Conservation (phyloP, 2,329 filamentous ascomycete species). For the Pseudopithomyces maydicus region DNA sequence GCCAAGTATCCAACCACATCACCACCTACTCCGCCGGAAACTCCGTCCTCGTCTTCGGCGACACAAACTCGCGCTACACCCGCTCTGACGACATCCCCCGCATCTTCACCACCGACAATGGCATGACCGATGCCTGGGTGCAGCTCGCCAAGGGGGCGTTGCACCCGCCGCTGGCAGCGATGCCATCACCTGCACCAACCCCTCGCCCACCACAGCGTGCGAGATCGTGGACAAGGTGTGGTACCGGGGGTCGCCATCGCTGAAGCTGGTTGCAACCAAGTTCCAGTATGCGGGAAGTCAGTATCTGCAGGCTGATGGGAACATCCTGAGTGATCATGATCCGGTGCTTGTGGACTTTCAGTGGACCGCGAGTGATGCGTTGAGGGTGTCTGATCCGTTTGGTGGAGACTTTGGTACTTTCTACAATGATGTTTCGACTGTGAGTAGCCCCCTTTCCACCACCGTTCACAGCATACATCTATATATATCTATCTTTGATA, state of each 20-base stretch:
- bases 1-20: slow-evolving; percentile 65
- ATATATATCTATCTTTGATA: no score
- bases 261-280: slow-evolving; percentile 54
- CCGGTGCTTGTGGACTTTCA: slow-evolving; percentile 63
- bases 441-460: no score
- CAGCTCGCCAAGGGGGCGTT: slow-evolving; percentile 47
- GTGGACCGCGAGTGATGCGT: slow-evolving; percentile 34
- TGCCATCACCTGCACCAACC: slow-evolving; percentile 59
- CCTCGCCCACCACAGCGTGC: slow-evolving; percentile 57
- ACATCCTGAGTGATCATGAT: slow-evolving; percentile 68
- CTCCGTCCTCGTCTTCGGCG: slow-evolving; percentile 67
- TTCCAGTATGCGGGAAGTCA: slow-evolving; percentile 62
- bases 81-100: slow-evolving; percentile 59
- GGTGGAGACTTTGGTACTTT: slow-evolving; percentile 58
- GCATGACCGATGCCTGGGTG: slow-evolving; percentile 65
- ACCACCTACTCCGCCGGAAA: slow-evolving; percentile 62
- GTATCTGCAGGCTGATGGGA: slow-evolving; percentile 64
- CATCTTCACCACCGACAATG: slow-evolving; percentile 57
- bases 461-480: no score
- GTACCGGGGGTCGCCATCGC: slow-evolving; percentile 58
- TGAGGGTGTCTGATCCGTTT: slow-evolving; percentile 54
- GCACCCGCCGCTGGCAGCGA: not conserved
- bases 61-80: slow-evolving; percentile 70
- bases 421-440: slow-evolving; percentile 57
- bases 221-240: slow-evolving; percentile 72